Conservation (phyloP, 192 early-diverging fungal species). For the Rhizophagus clarus region DNA sequence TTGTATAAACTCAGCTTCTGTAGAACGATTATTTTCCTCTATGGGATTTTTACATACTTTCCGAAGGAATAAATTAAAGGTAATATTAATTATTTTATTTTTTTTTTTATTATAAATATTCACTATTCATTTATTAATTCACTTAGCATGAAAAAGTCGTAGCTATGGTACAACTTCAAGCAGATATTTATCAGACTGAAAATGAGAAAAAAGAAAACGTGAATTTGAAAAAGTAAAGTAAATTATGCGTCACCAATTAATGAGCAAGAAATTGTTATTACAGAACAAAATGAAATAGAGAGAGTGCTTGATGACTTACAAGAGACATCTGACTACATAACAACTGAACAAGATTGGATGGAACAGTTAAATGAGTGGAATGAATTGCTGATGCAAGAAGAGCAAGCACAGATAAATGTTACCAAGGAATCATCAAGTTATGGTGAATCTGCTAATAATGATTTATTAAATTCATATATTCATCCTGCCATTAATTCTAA, state of each 20-base stretch:
- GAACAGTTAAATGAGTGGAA: background rate
- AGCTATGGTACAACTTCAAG: background rate
- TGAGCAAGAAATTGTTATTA: background rate
- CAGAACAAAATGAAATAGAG: background rate
- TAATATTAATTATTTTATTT: background rate
- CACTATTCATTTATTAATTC: background rate
- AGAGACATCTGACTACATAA: background rate
- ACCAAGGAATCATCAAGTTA: background rate
- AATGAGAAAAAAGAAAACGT: background rate
- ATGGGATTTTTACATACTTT: conserved; percentile 4
- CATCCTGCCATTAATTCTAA: background rate
- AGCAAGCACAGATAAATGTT: background rate
- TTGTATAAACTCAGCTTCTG: conserved; percentile 29
- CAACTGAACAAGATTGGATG: background rate
- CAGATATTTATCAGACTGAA: background rate
- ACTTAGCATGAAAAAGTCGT: conserved; percentile 1
- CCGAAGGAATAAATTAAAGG: background rate
- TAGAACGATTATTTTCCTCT: background rate
- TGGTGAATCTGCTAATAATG: conserved; percentile 11
- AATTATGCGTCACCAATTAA: background rate
- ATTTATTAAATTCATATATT: conserved; percentile 19
- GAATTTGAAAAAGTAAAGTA: background rate
- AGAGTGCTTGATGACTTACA: background rate
- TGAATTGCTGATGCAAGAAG: background rate
- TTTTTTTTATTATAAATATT: background rate